phyloP scores from a whole-genome alignment of 495 filamentous ascomycete species.

The Podospora pseudocomata region DNA sequence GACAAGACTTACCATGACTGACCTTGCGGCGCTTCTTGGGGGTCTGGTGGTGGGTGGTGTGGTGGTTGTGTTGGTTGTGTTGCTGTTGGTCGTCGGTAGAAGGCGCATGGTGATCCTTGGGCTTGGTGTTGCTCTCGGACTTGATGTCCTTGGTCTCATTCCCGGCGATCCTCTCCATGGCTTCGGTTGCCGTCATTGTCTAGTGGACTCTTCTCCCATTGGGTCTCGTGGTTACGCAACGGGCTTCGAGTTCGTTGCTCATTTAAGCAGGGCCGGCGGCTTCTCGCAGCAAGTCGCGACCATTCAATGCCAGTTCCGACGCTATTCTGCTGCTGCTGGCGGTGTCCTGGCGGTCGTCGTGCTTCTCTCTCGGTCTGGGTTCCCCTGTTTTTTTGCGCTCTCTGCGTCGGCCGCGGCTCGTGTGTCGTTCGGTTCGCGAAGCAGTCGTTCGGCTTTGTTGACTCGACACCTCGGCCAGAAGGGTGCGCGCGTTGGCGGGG shows the following conservation, averaged over 20 bases:
- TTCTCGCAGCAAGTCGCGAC: constrained; percentile 42
- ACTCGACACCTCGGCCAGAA: background rate
- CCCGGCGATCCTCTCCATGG: constrained; percentile 47
- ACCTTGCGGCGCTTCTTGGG: constrained; percentile 98
- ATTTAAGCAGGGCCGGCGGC: constrained; percentile 48
- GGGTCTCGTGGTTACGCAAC: constrained; percentile 49
- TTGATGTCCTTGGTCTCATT: constrained; percentile 49
- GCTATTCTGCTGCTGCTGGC: constrained; percentile 5
- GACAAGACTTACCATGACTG: constrained; percentile 80
- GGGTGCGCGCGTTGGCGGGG: constrained; percentile 3
- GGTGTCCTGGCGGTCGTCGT: background rate
- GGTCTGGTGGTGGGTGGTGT: constrained; percentile 52
- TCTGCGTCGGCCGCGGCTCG: background rate
- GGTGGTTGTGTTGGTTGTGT: constrained; percentile 51
- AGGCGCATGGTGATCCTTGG: constrained; percentile 44
- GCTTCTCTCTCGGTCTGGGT: constrained; percentile 8
- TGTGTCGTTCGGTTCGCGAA: background rate
- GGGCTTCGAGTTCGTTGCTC: constrained; percentile 45
- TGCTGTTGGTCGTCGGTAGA: constrained; percentile 42
- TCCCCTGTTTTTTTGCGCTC: constrained; percentile 5
- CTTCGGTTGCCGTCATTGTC: constrained; percentile 39
- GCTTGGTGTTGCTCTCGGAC: constrained; percentile 45
- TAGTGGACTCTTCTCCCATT: constrained; percentile 45
- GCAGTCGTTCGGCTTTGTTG: background rate
- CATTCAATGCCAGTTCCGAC: constrained; percentile 35